phyloP scores from a whole-genome alignment of 116 monocot species.

The Dioscorea cayenensis region DNA sequence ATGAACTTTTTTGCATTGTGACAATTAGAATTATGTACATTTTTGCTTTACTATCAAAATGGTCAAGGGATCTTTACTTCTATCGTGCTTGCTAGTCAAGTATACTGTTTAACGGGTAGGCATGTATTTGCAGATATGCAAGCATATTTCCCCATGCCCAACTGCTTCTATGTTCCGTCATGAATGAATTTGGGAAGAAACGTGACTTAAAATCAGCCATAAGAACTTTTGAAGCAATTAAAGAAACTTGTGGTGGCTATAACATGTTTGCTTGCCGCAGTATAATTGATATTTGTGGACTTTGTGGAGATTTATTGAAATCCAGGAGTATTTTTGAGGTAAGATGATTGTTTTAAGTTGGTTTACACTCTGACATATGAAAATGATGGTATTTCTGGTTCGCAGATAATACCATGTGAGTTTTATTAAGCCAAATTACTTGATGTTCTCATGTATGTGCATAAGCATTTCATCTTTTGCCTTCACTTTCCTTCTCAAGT shows the following conservation, averaged over 20 bases:
- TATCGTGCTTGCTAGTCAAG: neutral
- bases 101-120: neutral
- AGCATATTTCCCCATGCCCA: slow-evolving; percentile 66
- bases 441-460: neutral
- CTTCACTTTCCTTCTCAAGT: neutral
- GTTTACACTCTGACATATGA: neutral
- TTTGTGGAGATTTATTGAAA: slow-evolving; percentile 62
- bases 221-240: slow-evolving; percentile 53
- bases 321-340: slow-evolving; percentile 76
- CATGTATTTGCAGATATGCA: slow-evolving; percentile 59
- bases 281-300: slow-evolving; percentile 84
- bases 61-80: neutral
- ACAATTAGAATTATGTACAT: too few species aligned
- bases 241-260: slow-evolving; percentile 47
- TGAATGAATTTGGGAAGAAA: slow-evolving; percentile 84
- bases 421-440: neutral
- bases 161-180: slow-evolving; percentile 59
- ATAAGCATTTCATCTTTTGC: neutral
- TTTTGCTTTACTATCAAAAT: neutral
- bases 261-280: slow-evolving; percentile 80
- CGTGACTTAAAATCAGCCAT: slow-evolving; percentile 52
- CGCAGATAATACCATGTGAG: too few species aligned
- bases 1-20: too few species aligned
- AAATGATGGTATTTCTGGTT: neutral
- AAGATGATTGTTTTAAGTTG: slow-evolving; percentile 6